Conservation (phyloP, 83 land plant species). For the Picea abies region DNA sequence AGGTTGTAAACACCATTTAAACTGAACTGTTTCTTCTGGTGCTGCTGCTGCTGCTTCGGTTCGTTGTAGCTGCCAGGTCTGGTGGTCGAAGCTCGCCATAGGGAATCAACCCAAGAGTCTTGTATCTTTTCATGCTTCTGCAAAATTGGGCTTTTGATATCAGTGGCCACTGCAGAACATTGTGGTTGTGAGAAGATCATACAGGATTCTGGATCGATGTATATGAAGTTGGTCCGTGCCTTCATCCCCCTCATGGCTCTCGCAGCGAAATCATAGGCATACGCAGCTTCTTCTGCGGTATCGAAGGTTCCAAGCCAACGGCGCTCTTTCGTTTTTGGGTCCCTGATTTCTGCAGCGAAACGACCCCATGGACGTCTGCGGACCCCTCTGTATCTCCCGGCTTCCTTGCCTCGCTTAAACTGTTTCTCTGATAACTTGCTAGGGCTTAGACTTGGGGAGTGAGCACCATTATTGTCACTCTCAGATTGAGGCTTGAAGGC, state of each 20-base stretch:
- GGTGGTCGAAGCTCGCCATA: not conserved
- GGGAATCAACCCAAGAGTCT: not conserved
- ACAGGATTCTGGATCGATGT: not conserved
- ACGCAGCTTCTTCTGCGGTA: slow-evolving; percentile 41
- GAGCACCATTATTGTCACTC: too few relatives aligned
- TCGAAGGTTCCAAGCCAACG: slow-evolving; percentile 43
- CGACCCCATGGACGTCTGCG: slow-evolving; percentile 35
- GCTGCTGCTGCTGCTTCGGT: too few relatives aligned
- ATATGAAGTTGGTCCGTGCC: slow-evolving; percentile 26
- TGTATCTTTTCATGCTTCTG: not conserved
- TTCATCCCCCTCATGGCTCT: slow-evolving; percentile 28
- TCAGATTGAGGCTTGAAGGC: too few relatives aligned
- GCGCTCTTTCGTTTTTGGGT: slow-evolving; percentile 29
- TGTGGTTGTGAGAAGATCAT: not conserved
- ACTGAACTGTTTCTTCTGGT: too few relatives aligned
- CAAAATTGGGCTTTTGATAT: too few relatives aligned
- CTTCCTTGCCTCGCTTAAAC: not conserved
- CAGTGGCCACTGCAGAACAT: not conserved
- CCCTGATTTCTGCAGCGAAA: slow-evolving; percentile 35
- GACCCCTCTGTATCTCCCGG: slow-evolving; percentile 24
- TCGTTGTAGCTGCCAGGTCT: too few relatives aligned
- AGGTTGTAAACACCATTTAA: too few relatives aligned
- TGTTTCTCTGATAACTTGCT: not conserved
- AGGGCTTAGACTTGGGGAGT: too few relatives aligned
- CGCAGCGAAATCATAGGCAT: slow-evolving; percentile 41